Percentiles rank a stretch among this genome's conserved stretches.
Conservation (phyloP, 1,139 yeast genomes). For the Hemisphaericaspora xylanilytica region DNA sequence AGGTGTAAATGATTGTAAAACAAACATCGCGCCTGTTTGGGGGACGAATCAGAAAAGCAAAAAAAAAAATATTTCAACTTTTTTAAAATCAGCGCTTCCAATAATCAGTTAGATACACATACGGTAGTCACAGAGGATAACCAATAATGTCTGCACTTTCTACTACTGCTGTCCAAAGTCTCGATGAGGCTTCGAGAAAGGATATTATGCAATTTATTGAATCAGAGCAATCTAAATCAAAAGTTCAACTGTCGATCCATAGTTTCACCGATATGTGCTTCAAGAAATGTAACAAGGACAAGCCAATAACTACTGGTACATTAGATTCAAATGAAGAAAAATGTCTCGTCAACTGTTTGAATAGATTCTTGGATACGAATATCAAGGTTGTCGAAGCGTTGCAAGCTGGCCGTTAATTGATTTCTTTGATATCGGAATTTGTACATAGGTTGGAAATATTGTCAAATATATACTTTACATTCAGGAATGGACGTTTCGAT, state of each 20-base stretch:
- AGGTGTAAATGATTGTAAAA: too few relatives aligned
- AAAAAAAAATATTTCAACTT: too few relatives aligned
- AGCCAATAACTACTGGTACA: slow-evolving; percentile 48
- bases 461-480: slow-evolving; percentile 1
- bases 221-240: slow-evolving; percentile 80
- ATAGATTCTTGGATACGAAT: slow-evolving; percentile 84
- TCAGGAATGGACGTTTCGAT: slow-evolving; percentile 1
- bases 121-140: too few relatives aligned
- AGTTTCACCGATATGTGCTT: slow-evolving; percentile 88
- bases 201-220: slow-evolving; percentile 78
- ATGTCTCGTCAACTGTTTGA: slow-evolving; percentile 79
- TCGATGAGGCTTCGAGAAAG: slow-evolving; percentile 69
- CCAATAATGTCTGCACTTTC: slow-evolving; percentile 68
- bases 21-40: too few relatives aligned
- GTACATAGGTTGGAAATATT: not conserved
- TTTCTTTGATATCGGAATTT: not conserved
- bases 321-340: slow-evolving; percentile 61
- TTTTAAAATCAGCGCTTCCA: too few relatives aligned
- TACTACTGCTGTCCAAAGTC: slow-evolving; percentile 56
- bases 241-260: slow-evolving; percentile 83
- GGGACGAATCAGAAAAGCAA: too few relatives aligned
- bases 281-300: slow-evolving; percentile 69
- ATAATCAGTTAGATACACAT: too few relatives aligned
- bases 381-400: slow-evolving; percentile 70
- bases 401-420: slow-evolving; percentile 29